These are phyloP conservation scores for Eucalyptus tenuipes DNA, from an alignment of 345 rosid genomes.

Conservation along the genomic window DNA sequence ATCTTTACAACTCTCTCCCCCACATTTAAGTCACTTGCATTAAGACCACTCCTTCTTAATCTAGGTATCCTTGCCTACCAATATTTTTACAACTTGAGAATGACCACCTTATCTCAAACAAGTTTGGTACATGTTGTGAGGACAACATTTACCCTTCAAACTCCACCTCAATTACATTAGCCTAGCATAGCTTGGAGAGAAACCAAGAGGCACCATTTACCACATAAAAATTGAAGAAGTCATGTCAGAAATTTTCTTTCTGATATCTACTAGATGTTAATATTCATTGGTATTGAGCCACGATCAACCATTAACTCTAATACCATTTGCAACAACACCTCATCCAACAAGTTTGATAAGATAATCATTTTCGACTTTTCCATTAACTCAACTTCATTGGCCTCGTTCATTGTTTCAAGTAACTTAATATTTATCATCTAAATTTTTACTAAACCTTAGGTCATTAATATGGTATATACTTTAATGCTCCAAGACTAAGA, in stretches of 20 bases:
- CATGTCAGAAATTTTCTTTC: background rate
- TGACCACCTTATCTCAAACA: background rate
- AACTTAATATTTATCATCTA: background rate
- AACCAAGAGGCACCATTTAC: background rate
- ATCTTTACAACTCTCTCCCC: background rate
- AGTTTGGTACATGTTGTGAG: background rate
- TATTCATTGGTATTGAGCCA: background rate
- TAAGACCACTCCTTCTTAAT: background rate
- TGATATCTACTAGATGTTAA: accelerated
- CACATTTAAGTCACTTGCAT: background rate
- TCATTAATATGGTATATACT: background rate
- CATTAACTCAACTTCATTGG: background rate
- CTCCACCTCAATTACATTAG: background rate
- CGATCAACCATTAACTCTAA: background rate
- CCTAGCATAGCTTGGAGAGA: background rate
- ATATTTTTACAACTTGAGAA: background rate
- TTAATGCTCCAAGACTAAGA: background rate
- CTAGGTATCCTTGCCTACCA: background rate
- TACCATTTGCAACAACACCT: background rate
- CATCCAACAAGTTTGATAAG: background rate
- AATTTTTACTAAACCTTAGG: background rate
- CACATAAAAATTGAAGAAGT: background rate
- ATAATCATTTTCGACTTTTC: background rate
- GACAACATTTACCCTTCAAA: background rate
- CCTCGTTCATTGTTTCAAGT: background rate